Base-by-base conservation (phyloP, 495 filamentous ascomycete species). In the Penicillium desertorum region DNA sequence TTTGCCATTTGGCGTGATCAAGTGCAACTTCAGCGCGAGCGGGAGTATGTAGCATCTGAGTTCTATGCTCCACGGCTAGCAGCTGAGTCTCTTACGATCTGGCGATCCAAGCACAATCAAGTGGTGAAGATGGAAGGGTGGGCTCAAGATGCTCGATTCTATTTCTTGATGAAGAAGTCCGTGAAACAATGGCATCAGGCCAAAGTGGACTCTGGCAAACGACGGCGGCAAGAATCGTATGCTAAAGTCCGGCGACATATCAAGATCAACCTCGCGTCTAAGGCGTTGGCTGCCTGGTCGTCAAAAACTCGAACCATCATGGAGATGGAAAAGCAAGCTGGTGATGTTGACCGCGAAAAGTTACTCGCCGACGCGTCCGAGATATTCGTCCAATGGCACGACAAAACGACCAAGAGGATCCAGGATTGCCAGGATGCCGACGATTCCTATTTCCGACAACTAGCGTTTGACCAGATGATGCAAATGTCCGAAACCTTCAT, bases 161-260 rank as follows among this genome's bases (percentile, higher is more conserved):
- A 86, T 60, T 83, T 87, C 55, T 53, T 79, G 22, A 73, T 79
- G 30, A 83, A 76, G 16, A 76, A 74, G 56, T 66, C 70, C n/a
- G 55, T 86, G 23, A 84, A 81, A 51, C 57, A 57, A 25, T 89
- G 85, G 86, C 77, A 76, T 46, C 68, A 70, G 45, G 79, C 82
- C 14, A 76, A 76, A 7, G 59, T 77, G 30, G 71, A 79, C 44
- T 75, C 81, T 8, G 73, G 78, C 29, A 79, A 81, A 54, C 74
- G 78, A 52, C 82, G 81, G 44, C 77, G 83, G 9, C 80, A 83
- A 46, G 77, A 83, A 22, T 79, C 83, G 9, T 89, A 90, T 71
- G 73, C 76, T 0, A 76, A 78, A 44, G 68, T 86, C 22, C 74
- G 87, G 44, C 72, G 85, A 41, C 78, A 67, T 46, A 62, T 74